A percentile compares a stretch with the other conserved stretches of the same genome.
These are phyloP conservation scores for Aschersonia sp. DNA, from an alignment of 2,329 filamentous ascomycete genomes.

Conservation along the genomic window DNA sequence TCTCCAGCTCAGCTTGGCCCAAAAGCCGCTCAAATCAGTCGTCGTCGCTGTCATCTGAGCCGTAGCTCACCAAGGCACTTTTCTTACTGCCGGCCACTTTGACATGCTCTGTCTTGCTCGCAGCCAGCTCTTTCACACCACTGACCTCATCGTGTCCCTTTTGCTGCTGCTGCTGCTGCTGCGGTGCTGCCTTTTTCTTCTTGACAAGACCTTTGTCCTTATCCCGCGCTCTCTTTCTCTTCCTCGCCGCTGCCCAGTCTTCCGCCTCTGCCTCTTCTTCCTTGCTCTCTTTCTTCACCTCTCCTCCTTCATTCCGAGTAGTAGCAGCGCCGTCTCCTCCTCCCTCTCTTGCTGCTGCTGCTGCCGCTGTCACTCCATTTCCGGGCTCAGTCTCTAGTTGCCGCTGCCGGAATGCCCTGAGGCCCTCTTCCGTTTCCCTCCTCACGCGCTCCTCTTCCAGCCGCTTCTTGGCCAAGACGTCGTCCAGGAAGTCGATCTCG, in stretches of 20 bases:
- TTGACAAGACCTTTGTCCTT: slow-evolving; percentile 18
- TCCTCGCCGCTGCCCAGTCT: slow-evolving; percentile 18
- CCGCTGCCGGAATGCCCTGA: slow-evolving; percentile 39
- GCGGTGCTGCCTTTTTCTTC: slow-evolving; percentile 8
- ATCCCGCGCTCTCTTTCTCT: slow-evolving; percentile 22
- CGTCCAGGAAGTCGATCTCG: slow-evolving; percentile 61
- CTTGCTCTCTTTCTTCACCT: slow-evolving; percentile 1
- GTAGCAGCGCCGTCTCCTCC: slow-evolving; percentile 4
- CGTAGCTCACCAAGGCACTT: slow-evolving; percentile 36
- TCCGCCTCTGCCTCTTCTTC: slow-evolving; percentile 13
- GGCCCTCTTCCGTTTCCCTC: slow-evolving; percentile 40
- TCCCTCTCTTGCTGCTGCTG: slow-evolving; percentile 10
- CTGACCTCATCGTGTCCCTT: not conserved
- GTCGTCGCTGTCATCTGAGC: slow-evolving; percentile 33
- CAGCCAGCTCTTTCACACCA: slow-evolving; percentile 5
- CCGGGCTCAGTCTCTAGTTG: slow-evolving; percentile 16
- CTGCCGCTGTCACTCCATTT: too few relatives aligned
- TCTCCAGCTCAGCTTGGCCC: not conserved
- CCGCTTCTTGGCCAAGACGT: slow-evolving; percentile 33
- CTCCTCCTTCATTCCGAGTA: too few relatives aligned
- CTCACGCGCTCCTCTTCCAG: slow-evolving; percentile 38
- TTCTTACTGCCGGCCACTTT: slow-evolving; percentile 1
- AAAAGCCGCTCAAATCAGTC: slow-evolving; percentile 13
- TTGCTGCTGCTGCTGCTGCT: slow-evolving; percentile 1
- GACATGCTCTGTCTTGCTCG: slow-evolving; percentile 4